phyloP scores from a whole-genome alignment of 2,329 filamentous ascomycete genomes.

The Neopestalotiopsis rosae region DNA sequence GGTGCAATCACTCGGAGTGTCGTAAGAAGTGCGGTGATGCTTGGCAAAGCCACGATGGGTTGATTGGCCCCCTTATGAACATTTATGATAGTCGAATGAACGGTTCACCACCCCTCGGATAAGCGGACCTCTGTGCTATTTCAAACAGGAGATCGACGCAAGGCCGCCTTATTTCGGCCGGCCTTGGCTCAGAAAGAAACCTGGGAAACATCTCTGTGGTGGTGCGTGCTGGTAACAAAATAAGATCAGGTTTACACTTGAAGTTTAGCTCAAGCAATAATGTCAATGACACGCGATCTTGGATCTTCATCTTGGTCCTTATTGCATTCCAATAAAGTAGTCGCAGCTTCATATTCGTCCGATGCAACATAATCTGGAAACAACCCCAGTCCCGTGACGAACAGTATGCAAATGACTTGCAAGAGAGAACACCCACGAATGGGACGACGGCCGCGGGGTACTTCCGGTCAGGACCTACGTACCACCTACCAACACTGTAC shows the following conservation, averaged over 20 bases:
- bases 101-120: neutral
- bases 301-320: neutral
- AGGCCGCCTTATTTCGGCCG: neutral
- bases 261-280: neutral
- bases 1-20: no score
- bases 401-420: neutral
- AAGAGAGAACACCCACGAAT: conserved; percentile 3
- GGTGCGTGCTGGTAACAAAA: neutral
- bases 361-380: neutral
- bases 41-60: neutral
- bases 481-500: no score
- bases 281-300: neutral
- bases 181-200: neutral
- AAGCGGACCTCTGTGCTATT: neutral
- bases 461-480: neutral
- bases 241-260: neutral
- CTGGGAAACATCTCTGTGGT: neutral
- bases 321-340: neutral
- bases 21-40: neutral
- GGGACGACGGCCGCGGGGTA: conserved; percentile 3
- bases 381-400: neutral
- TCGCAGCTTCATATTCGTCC: neutral
- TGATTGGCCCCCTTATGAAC: neutral
- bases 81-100: neutral
- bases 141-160: neutral